Base-by-base conservation (phyloP, 2,329 filamentous ascomycete genomes). In the Xylariaceae sp. region DNA sequence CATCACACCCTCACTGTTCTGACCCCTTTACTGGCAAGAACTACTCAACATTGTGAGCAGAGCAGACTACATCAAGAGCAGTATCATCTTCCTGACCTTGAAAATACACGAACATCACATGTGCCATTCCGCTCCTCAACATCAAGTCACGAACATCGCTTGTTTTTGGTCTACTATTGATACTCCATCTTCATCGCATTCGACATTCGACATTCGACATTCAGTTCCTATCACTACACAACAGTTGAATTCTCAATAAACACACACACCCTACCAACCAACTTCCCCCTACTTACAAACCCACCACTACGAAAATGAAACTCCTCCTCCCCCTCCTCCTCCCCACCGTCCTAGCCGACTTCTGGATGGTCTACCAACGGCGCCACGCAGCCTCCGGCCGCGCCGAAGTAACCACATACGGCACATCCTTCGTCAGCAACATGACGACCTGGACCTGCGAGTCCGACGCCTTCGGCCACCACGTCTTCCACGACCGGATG, bases 361-460 rank as follows among this genome's bases (percentile, higher is more conserved):
- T 61, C 45, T 61, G 59, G 59, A 50, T 61, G 35, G 53, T 61
- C 4, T 61, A 61, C 39, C 53, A 58, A 17, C 59, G 50, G 6
- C 59, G 53, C 7, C 47, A 51, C 37, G 53, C 45, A n/a, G 53
- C 58, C 13, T 51, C 52, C 6, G 56, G 56, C 2, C 53, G 37
- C 1, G 30, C 44, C 2, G 59, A 59, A 39, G 47, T 41, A 3
- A 41, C 23, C 2, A 39, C 37, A 1, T 61, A 53, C 30, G 56
- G 56, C 44, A 55, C 53, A 1, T 58, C 59, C 4, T 51, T 59
- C 10, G 50, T 51, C 15, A 9, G 2, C 23, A 50, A 61, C 15
- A 10, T 41, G 30, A 34, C 13, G 3, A 5, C 30, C 2, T 61
- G 56, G 60, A 54, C 49, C 2, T 61, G 59, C 18, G 45, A 51